Evolutionary conservation across 1,284 basidiomycete species (phyloP), one percentile per base, ranked within the genome.

Genomic region (Marasmius oreades): DNA sequence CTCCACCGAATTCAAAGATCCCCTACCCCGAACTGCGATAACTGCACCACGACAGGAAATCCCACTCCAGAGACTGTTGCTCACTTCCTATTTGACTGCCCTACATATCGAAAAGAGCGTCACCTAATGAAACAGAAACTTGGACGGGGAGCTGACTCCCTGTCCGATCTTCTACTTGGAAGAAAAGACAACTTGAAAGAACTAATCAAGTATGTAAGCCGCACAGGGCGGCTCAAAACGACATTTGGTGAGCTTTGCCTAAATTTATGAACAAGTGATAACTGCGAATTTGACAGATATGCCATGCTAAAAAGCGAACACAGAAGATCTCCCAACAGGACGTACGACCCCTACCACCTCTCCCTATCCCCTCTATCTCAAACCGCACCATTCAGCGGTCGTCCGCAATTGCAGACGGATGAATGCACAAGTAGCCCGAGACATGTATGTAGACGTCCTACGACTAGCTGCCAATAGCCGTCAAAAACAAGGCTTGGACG

Each of bases 21-120:
- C 0, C 57, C 64, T 26, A 50, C 55, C 16, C 64, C 61, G 0
- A n/a, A 48, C n/a, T 66, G 65, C 55, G 48, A 59, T 0, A 26
- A 52, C 8, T 67, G 66, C 26, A 3, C 16, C 18, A 10, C 59
- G 12, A 26, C 6, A 28, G 37, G 22, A 28, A 46, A 18, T 28
- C 36, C 6, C 8, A 28, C n/a, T 10, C 5, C 5, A 4, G 64
- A 66, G 36, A 62, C 63, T 16, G 58, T 63, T 3, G 20, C 36
- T 23, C 65, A 65, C 52, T 65, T 56, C 56, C 45, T 65, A 5
- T 42, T 58, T 2, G 51, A 59, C 16, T 66, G 65, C 53, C 54
- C 53, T 18, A 31, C 42, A 34, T 56, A 59, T 52, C 34, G 28
- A 12, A 42, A 45, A 5, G 56, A 58, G 31, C 53, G 57, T 8